Evolutionary conservation across 2,329 filamentous ascomycete species (phyloP), one percentile per base, ranked within the genome.

Genomic region (Dendryphion nanum): DNA sequence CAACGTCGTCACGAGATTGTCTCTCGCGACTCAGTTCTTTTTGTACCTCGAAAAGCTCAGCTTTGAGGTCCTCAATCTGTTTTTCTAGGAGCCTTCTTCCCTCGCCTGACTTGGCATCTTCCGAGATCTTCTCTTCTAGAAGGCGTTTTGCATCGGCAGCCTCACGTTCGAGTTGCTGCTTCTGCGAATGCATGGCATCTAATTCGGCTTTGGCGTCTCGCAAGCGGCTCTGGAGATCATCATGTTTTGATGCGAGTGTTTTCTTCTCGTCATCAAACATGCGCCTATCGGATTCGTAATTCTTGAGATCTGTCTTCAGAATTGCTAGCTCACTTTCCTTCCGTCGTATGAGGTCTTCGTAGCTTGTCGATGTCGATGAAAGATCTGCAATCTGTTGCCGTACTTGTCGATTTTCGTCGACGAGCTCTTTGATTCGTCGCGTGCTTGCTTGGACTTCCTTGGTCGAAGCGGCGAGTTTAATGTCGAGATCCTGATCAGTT

Each of bases 311-410:
- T 8, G 82, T 82, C 51, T 89, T 88, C 21, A 97, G 76, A 31
- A 97, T 77, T 1, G 85, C 78, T 15, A 98, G 73, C 59, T 98
- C 94, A 63, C 90, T 95, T 61, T 98, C 93, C 63, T 97, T 98
- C 42, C 86, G 84, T 17, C 89, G 80, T 17, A 98, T 85, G 30
- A 97, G 78, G 54, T 97, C 91, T 66, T 98, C 93, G 50, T 95
- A 97, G 58, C 90, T 89, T 0, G 89, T 94, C 1, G 91, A 95
- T 0, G 91, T 96, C 33, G 88, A 83, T 0, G 93, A 93, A 14
- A 98, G 73, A 50, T 95, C 83, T 0, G 86, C 79, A 37, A 98
- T 82, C 55, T 96, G 89, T 53, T 89, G 81, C 37, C 94, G 85
- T 32, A 95, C 80, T 30, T 86, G 82, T 10, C 82, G 79, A 51